Base-by-base conservation (phyloP, 352 stramenopile genomes). In the Blastocystis sp. region DNA sequence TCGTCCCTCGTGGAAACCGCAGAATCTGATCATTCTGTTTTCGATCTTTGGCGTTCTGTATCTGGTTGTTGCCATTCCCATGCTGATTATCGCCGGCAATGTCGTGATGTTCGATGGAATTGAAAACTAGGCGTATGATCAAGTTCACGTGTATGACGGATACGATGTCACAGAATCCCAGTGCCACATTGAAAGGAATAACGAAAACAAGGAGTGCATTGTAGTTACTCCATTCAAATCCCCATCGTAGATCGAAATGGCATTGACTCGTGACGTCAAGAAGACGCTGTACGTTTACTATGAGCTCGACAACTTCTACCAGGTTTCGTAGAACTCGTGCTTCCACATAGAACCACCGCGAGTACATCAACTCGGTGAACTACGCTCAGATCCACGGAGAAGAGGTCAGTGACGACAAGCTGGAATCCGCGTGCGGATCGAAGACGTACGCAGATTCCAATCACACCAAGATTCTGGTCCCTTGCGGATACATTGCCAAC, bases 221-320 rank as follows among this genome's bases (percentile, higher is more conserved):
- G 75, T 90, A 89, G 75, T 89, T 90, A 61, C 4, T 81, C 9
- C 4, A 21, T 14, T 16, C 93, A 75, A 90, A 87, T n/a, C 27
- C 94, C 94, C 59, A 90, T 88, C 0, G 90, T 94, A 38, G 89
- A 91, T 81, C 42, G 91, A 92, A 84, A 90, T 94, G 65, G 94
- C 94, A 91, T 91, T 92, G 63, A 91, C 90, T 8, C 27, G 48
- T 14, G 69, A 81, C 40, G 40, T 81, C 1, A 21, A 3, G 4
- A 38, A 48, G 73, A 92, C 91, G 8, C 88, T 94, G 54, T 94
- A 91, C 84, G 87, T 95, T 21, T 95, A 94, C 88, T 95, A 95
- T 87, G 91, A 94, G 87, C 89, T 95, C 64, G 91, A 94, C 88
- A 95, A 95, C 88, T 95, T 95, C 86, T 95, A 95, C 88, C 92